Base-by-base conservation (phyloP, 2,329 filamentous ascomycete species). In the Fusarium torreyae region DNA sequence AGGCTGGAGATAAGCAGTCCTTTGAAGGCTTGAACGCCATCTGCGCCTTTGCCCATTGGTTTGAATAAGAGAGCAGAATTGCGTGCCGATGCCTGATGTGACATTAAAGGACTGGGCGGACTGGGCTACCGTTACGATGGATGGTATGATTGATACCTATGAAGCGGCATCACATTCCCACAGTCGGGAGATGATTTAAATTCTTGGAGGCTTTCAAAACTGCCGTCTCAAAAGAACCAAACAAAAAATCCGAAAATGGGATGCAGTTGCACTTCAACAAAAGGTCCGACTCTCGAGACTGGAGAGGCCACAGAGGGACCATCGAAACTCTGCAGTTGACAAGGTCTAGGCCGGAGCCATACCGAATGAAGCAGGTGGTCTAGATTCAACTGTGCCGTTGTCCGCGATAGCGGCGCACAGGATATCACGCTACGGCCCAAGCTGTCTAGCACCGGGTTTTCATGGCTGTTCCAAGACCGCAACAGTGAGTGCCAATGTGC, bases 1-100 rank as follows among this genome's bases (percentile, higher is more conserved):
- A 69, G 69, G 67, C 57, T 70, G 71, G 60, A 75, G 72, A 74
- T 74, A 74, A 74, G 70, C 62, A 61, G 58, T 38, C 44, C 52
- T 48, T 57, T 58, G 56, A 56, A 68, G 49, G 63, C 42, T 62
- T 65, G 45, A 67, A 60, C 63, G 44, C 68, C 57, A 68, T 72
- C 55, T 63, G 24, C 26, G 34, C 31, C 20, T 53, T 15, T 42
- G 50, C 42, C 54, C 7, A 74, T 74, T 74, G 68, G 72, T 43
- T 50, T 51, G 45, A 31, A 34, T 18, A 28, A 53, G 24, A 57
- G 51, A 50, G 36, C 42, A 64, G 36, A 58, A 72, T 68, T 65
- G 67, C 57, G 65, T 72, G 68, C 67, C 53, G 52, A 62, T 49
- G 28, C 53, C 51, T 63, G 56, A 71, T 57, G 68, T 46, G 51